phyloP scores from a whole-genome alignment of 345 rosid genomes.

The Erodium maritimum region DNA sequence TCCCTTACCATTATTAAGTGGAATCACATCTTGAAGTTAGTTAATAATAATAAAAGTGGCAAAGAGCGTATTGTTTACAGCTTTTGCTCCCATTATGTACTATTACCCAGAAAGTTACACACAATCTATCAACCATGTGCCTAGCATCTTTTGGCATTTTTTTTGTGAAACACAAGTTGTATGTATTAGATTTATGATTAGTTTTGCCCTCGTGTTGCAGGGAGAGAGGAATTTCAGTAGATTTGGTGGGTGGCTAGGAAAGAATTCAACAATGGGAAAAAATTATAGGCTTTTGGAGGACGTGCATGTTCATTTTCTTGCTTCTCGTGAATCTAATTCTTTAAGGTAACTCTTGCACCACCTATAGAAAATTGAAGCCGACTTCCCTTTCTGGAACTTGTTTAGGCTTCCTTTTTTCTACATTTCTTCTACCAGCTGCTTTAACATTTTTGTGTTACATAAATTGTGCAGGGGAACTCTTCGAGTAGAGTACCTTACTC shows the following conservation, averaged over 20 bases:
- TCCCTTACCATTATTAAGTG: no score
- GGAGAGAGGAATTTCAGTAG: slow-evolving; percentile 92
- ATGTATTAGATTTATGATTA: not conserved
- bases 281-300: slow-evolving; percentile 82
- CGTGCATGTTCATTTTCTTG: slow-evolving; percentile 84
- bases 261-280: slow-evolving; percentile 77
- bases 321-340: slow-evolving; percentile 71
- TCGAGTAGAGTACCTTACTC: slow-evolving; percentile 65
- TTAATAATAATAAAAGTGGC: no score
- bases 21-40: no score
- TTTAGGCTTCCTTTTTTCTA: not conserved
- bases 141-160: not conserved
- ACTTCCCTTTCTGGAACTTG: not conserved
- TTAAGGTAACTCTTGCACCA: slow-evolving; percentile 46
- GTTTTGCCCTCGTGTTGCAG: slow-evolving; percentile 25
- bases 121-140: no score
- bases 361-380: not conserved
- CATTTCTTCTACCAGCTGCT: not conserved
- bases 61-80: no score
- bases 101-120: no score
- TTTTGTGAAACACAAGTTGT: not conserved
- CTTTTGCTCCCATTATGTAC: no score
- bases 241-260: slow-evolving; percentile 98
- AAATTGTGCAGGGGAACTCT: slow-evolving; percentile 50
- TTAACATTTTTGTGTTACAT: slow-evolving; percentile 7